These are phyloP conservation scores for Hippophae tibetana DNA, from an alignment of 306 rosid species.

Conservation along the genomic window DNA sequence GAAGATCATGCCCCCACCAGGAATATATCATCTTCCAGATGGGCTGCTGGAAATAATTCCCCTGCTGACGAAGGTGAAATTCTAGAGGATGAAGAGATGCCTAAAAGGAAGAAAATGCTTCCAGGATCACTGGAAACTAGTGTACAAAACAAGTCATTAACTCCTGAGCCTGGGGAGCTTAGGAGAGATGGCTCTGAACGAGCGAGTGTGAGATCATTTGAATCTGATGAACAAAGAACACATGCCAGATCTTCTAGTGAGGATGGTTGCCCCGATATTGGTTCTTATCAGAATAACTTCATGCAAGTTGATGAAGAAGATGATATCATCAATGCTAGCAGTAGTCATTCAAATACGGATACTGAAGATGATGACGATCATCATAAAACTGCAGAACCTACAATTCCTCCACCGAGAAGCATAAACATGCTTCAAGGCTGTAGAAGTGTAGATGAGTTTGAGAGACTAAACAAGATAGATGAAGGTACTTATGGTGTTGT, in stretches of 20 bases:
- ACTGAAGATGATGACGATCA: constrained; percentile 57
- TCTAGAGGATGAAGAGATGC: constrained; percentile 42
- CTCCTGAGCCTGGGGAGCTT: constrained; percentile 50
- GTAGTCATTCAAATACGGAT: constrained; percentile 44
- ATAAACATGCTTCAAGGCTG: constrained; percentile 97
- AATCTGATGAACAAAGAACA: constrained; percentile 50
- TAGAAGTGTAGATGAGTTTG: constrained; percentile 99
- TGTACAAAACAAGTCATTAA: constrained; percentile 42
- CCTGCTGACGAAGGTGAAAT: constrained; percentile 90
- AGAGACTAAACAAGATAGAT: constrained; percentile 93
- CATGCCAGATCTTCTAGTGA: constrained; percentile 48
- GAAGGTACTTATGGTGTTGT: constrained; percentile 99
- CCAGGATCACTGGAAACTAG: constrained; percentile 34
- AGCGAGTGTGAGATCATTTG: constrained; percentile 51
- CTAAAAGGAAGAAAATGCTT: constrained; percentile 45
- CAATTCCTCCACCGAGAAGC: constrained; percentile 51
- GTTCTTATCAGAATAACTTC: constrained; percentile 52
- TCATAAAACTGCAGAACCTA: constrained; percentile 45
- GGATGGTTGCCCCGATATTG: constrained; percentile 48
- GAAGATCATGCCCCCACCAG: constrained; percentile 66
- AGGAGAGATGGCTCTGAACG: constrained; percentile 54
- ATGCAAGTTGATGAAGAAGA: constrained; percentile 56
- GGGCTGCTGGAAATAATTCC: constrained; percentile 85
- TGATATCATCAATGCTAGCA: constrained; percentile 35
- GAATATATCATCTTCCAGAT: constrained; percentile 85